Evolutionary conservation across 2,329 filamentous ascomycete genomes (phyloP).

Genomic region (Sporothrix globosa): DNA sequence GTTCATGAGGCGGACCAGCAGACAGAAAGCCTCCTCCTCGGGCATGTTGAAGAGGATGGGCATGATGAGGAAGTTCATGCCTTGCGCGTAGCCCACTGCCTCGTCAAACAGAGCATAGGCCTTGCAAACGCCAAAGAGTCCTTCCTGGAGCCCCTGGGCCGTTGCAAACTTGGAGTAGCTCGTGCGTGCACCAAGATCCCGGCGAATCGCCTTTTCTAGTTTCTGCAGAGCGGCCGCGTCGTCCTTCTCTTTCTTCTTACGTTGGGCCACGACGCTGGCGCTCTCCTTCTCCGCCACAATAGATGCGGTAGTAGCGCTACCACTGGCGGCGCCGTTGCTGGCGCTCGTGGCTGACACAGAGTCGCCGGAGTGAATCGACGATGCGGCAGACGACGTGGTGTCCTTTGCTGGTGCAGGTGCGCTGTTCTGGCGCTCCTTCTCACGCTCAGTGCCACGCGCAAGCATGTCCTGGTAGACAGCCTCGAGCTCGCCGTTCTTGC

Average conservation of each 20-base stretch:
- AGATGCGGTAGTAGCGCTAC: slow-evolving; percentile 4
- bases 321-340: slow-evolving; percentile 43
- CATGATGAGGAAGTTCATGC: slow-evolving; percentile 99
- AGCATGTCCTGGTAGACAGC: slow-evolving; percentile 81
- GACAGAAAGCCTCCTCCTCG: slow-evolving; percentile 93
- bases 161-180: slow-evolving; percentile 97
- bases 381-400: slow-evolving; percentile 72
- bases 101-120: slow-evolving; percentile 96
- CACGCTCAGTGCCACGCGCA: slow-evolving; percentile 78
- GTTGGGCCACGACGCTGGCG: slow-evolving; percentile 68
- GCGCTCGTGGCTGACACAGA: slow-evolving; percentile 50
- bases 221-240: slow-evolving; percentile 74
- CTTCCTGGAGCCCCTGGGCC: slow-evolving; percentile 87
- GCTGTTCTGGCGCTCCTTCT: slow-evolving; percentile 64
- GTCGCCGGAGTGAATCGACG: slow-evolving; percentile 78
- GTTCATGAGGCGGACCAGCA: slow-evolving; percentile 94
- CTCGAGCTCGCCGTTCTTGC: slow-evolving; percentile 90
- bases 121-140: slow-evolving; percentile 93
- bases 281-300: slow-evolving; percentile 56
- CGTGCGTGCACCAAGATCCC: slow-evolving; percentile 87
- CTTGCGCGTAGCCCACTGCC: slow-evolving; percentile 92
- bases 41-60: slow-evolving; percentile 97
- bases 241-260: slow-evolving; percentile 77
- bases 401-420: slow-evolving; percentile 65
- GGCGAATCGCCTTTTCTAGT: slow-evolving; percentile 87